Conservation (phyloP, 768 basidiomycete species). For the Tephrocybe sp. region DNA sequence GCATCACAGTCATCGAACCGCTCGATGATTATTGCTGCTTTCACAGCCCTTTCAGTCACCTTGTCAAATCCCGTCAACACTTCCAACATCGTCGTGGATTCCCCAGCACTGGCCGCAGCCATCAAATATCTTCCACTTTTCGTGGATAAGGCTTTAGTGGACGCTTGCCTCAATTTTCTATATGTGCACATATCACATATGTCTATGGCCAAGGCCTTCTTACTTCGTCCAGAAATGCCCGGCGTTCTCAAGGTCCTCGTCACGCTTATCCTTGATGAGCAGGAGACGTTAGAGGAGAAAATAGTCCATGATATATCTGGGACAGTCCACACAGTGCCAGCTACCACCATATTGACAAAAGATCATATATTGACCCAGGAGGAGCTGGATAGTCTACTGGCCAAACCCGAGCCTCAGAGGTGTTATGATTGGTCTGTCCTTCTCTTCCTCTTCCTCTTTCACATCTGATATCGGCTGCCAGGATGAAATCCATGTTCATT, state of each 20-base stretch:
- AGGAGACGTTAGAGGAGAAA: constrained; percentile 57
- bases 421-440: constrained; percentile 76
- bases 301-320: constrained; percentile 65
- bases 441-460: neutral
- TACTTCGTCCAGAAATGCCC: constrained; percentile 70
- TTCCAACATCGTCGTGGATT: constrained; percentile 49
- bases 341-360: constrained; percentile 43
- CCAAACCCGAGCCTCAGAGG: constrained; percentile 69
- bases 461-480: constrained; percentile 27
- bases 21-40: constrained; percentile 67
- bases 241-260: constrained; percentile 68
- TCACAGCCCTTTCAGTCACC: constrained; percentile 60
- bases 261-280: constrained; percentile 67
- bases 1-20: constrained; percentile 65
- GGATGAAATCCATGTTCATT: constrained; percentile 93
- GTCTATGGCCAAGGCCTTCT: constrained; percentile 74
- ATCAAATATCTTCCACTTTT: constrained; percentile 75
- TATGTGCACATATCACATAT: constrained; percentile 75
- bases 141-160: constrained; percentile 65
- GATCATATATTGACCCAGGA: constrained; percentile 71
- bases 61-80: constrained; percentile 63
- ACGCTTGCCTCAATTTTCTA: constrained; percentile 72
- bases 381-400: constrained; percentile 60
- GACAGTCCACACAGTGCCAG: constrained; percentile 56
- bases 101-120: constrained; percentile 60